These are phyloP conservation scores for Elsinoe fawcettii DNA, from an alignment of 2,329 filamentous ascomycete species.

Conservation along the genomic window DNA sequence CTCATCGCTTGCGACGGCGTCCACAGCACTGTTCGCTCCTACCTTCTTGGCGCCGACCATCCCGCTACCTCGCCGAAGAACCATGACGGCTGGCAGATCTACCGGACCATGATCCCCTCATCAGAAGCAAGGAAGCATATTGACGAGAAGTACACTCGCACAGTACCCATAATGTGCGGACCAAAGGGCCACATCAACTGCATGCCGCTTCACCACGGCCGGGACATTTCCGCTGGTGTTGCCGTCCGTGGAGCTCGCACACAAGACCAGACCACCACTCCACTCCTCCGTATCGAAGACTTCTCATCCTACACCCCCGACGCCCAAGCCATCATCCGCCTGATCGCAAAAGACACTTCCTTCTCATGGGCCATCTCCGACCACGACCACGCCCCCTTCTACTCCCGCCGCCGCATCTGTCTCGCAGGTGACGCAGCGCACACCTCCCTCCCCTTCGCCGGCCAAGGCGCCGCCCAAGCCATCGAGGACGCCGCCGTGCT, in stretches of 20 bases:
- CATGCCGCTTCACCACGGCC: slow-evolving; percentile 28
- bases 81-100: slow-evolving; percentile 28
- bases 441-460: slow-evolving; percentile 32
- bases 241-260: slow-evolving; percentile 24
- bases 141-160: slow-evolving; percentile 26
- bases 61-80: slow-evolving; percentile 27
- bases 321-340: slow-evolving; percentile 23
- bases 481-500: slow-evolving; percentile 34
- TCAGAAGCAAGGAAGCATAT: slow-evolving; percentile 25
- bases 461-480: slow-evolving; percentile 32
- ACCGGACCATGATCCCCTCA: slow-evolving; percentile 26
- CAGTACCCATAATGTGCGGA: slow-evolving; percentile 28
- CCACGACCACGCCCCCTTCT: slow-evolving; percentile 30
- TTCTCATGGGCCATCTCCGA: slow-evolving; percentile 28
- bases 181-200: slow-evolving; percentile 28
- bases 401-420: slow-evolving; percentile 24
- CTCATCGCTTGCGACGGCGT: slow-evolving; percentile 49
- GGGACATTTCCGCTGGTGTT: slow-evolving; percentile 25
- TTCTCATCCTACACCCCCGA: slow-evolving; percentile 25
- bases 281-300: slow-evolving; percentile 22
- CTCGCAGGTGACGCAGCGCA: slow-evolving; percentile 37
- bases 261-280: slow-evolving; percentile 17
- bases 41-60: slow-evolving; percentile 35
- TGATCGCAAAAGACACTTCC: slow-evolving; percentile 24
- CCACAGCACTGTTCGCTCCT: slow-evolving; percentile 39